Evolutionary conservation across 2,329 filamentous ascomycete species (phyloP).

Genomic region (Neofusicoccum ribis): DNA sequence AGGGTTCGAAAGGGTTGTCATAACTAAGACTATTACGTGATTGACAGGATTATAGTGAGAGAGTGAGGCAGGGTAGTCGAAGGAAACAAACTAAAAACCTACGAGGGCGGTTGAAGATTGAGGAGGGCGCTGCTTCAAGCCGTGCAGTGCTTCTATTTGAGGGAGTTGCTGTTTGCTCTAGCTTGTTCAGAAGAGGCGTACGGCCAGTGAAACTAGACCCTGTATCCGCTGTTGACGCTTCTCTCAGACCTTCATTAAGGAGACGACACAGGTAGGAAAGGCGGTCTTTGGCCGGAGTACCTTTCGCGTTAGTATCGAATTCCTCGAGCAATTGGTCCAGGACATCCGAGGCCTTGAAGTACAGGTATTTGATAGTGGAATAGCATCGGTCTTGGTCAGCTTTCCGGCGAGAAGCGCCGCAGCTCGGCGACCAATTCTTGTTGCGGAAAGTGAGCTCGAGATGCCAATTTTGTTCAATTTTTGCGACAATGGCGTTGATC

Average conservation of each 20-base stretch:
- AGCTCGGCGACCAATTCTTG: slow-evolving; percentile 28
- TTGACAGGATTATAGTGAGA: background rate
- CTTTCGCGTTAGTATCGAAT: slow-evolving; percentile 23
- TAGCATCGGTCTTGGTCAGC: slow-evolving; percentile 23
- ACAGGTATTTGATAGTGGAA: slow-evolving; percentile 25
- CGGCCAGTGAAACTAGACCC: background rate
- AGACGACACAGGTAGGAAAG: slow-evolving; percentile 22
- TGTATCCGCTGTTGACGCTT: background rate
- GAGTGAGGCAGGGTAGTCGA: background rate
- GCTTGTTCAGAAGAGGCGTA: background rate
- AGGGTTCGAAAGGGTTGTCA: too few relatives aligned
- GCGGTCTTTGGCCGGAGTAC: background rate
- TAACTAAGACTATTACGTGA: too few relatives aligned
- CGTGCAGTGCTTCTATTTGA: background rate
- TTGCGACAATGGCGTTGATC: slow-evolving; percentile 10
- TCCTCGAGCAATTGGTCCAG: slow-evolving; percentile 24
- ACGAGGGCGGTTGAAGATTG: background rate
- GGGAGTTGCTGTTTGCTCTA: background rate
- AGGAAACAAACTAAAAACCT: background rate
- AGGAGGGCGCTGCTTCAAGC: background rate
- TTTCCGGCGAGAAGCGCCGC: background rate
- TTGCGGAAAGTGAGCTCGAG: slow-evolving; percentile 17
- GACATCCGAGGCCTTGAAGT: slow-evolving; percentile 20
- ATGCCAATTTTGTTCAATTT: background rate
- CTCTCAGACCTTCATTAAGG: slow-evolving; percentile 20